A percentile compares a stretch with the other conserved stretches of the same genome.
These are phyloP conservation scores for Lactarius evosmus DNA, from an alignment of 768 basidiomycete species.

Conservation along the genomic window DNA sequence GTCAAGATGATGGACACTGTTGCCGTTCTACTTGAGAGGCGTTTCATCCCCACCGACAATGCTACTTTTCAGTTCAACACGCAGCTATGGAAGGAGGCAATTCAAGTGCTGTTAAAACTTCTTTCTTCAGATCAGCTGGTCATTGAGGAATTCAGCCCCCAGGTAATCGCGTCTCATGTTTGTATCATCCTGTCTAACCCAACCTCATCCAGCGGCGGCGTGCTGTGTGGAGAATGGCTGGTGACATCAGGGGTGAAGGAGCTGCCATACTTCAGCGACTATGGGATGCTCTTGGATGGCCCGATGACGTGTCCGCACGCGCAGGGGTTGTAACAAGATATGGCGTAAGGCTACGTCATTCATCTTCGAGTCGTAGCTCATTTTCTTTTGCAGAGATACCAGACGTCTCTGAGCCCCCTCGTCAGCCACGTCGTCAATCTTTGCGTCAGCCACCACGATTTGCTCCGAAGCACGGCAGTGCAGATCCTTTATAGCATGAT, in stretches of 20 bases:
- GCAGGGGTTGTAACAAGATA: conserved; percentile 58
- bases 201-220: conserved; percentile 69
- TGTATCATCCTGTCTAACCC: background rate
- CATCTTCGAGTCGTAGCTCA: conserved; percentile 17
- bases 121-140: conserved; percentile 88
- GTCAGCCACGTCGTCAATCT: conserved; percentile 89
- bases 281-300: conserved; percentile 86
- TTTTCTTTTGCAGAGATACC: conserved; percentile 62
- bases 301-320: conserved; percentile 52
- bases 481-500: conserved; percentile 96
- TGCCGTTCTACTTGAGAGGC: conserved; percentile 67
- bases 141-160: conserved; percentile 93
- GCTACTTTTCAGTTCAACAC: conserved; percentile 66
- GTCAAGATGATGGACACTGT: conserved; percentile 87
- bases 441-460: conserved; percentile 93
- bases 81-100: conserved; percentile 74
- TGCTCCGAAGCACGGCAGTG: conserved; percentile 84
- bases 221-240: conserved; percentile 93
- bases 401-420: conserved; percentile 74
- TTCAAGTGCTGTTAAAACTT: conserved; percentile 79
- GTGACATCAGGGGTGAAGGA: conserved; percentile 92
- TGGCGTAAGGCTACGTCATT: conserved; percentile 51
- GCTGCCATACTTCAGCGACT: conserved; percentile 71
- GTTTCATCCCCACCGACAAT: conserved; percentile 75
- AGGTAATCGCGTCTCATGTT: conserved; percentile 45